These are phyloP conservation scores for Pulveroboletus ravenelii DNA, from an alignment of 768 basidiomycete genomes.

Conservation along the genomic window DNA sequence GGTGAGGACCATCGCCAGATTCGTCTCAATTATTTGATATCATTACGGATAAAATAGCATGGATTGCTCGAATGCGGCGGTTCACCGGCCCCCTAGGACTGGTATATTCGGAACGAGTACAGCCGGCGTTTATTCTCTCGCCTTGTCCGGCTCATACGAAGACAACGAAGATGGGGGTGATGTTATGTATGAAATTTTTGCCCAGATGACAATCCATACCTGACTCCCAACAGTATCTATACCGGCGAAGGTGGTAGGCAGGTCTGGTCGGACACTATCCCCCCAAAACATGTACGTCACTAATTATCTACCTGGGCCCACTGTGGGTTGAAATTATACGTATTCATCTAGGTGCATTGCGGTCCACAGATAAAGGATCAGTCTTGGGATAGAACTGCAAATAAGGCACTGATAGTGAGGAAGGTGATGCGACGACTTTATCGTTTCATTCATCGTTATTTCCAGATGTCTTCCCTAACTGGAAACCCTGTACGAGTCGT, in stretches of 20 bases:
- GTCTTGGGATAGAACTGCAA: constrained; percentile 12
- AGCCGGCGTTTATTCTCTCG: constrained; percentile 17
- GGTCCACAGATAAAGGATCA: constrained; percentile 25
- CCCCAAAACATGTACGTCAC: constrained; percentile 22
- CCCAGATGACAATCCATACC: not conserved
- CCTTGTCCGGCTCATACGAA: constrained; percentile 16
- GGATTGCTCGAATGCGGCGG: constrained; percentile 10
- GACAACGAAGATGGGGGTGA: constrained; percentile 26
- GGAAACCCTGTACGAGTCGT: constrained; percentile 24
- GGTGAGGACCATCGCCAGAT: constrained; percentile 11
- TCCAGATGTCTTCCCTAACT: constrained; percentile 20
- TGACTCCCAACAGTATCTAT: constrained; percentile 20
- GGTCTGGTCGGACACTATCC: not conserved
- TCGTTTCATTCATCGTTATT: not conserved
- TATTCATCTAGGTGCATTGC: constrained; percentile 5
- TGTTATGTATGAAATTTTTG: constrained; percentile 17
- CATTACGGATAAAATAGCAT: not conserved
- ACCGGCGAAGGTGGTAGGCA: constrained; percentile 25
- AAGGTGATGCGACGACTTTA: not conserved
- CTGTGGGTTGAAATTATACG: not conserved
- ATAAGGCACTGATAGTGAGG: constrained; percentile 20
- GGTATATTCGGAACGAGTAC: constrained; percentile 20
- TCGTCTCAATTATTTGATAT: not conserved
- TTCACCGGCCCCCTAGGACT: constrained; percentile 12
- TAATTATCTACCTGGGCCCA: not conserved